phyloP scores from a whole-genome alignment of 116 monocot species.

The Papilionanthe hybrid region DNA sequence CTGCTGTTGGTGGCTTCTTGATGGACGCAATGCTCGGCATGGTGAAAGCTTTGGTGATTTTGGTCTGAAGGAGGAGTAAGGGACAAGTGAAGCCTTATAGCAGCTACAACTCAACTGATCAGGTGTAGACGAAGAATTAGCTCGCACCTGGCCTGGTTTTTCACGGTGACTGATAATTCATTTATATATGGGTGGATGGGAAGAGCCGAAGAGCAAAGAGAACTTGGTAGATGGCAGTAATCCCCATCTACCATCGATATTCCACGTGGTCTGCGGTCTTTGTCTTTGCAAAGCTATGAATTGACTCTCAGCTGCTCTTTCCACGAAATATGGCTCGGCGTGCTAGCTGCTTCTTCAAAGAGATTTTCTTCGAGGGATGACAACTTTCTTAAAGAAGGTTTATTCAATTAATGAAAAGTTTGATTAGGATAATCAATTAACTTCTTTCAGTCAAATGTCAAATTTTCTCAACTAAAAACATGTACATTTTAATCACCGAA shows the following conservation, averaged over 20 bases:
- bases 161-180: neutral
- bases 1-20: constrained; percentile 8
- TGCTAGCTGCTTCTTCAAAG: too few species aligned
- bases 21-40: neutral
- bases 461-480: too few species aligned
- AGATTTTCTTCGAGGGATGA: too few species aligned
- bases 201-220: neutral
- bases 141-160: neutral
- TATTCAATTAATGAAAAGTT: too few species aligned
- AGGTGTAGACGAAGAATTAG: neutral
- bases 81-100: neutral
- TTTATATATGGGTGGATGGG: neutral
- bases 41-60: neutral
- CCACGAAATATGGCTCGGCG: too few species aligned
- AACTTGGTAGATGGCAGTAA: neutral
- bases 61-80: neutral
- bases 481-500: too few species aligned
- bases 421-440: too few species aligned
- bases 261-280: too few species aligned
- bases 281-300: too few species aligned
- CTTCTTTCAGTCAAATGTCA: too few species aligned
- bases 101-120: neutral
- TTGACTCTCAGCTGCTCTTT: too few species aligned
- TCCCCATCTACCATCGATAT: neutral
- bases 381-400: too few species aligned